Percentiles rank a stretch among this genome's conserved stretches.
Evolutionary conservation across 2,329 filamentous ascomycete genomes (phyloP).

Genomic region (Eutypella sp.): DNA sequence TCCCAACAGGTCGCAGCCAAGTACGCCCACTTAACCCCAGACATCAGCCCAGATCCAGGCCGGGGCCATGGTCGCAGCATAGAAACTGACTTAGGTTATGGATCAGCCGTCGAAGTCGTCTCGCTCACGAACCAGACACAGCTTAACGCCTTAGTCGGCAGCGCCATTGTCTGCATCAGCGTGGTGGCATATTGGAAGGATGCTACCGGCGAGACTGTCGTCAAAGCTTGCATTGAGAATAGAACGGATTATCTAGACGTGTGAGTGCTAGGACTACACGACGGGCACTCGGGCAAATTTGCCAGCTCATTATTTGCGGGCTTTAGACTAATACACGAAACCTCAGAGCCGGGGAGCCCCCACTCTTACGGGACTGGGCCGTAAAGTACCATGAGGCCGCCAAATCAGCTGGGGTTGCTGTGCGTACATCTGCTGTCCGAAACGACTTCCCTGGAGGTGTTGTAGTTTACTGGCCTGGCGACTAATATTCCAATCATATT

Average conservation of each 20-base stretch:
- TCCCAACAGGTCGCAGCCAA: conserved; percentile 12
- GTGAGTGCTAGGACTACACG: conserved; percentile 6
- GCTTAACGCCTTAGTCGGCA: conserved; percentile 8
- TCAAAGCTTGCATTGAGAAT: conserved; percentile 17
- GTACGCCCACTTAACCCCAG: conserved; percentile 3
- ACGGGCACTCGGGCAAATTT: too few relatives aligned
- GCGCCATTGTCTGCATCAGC: conserved; percentile 17
- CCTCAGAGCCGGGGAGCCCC: conserved; percentile 6
- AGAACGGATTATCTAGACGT: conserved; percentile 18
- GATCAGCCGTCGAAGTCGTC: conserved; percentile 12
- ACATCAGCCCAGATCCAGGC: too few relatives aligned
- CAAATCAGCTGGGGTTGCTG: conserved; percentile 10
- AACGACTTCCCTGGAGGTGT: not conserved
- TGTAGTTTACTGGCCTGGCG: not conserved
- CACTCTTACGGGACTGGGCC: conserved; percentile 9
- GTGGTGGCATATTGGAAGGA: conserved; percentile 14
- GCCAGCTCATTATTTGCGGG: too few relatives aligned
- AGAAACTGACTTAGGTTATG: conserved; percentile 1
- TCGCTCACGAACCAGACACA: conserved; percentile 8
- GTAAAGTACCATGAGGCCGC: conserved; percentile 16
- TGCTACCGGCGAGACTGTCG: conserved; percentile 10
- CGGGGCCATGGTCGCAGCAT: too few relatives aligned
- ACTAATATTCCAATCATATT: conserved; percentile 1
- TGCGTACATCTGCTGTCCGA: conserved; percentile 8
- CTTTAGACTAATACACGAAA: not conserved